Evolutionary conservation across 441 rosid genomes (phyloP).

Genomic region (Melastoma candidum): DNA sequence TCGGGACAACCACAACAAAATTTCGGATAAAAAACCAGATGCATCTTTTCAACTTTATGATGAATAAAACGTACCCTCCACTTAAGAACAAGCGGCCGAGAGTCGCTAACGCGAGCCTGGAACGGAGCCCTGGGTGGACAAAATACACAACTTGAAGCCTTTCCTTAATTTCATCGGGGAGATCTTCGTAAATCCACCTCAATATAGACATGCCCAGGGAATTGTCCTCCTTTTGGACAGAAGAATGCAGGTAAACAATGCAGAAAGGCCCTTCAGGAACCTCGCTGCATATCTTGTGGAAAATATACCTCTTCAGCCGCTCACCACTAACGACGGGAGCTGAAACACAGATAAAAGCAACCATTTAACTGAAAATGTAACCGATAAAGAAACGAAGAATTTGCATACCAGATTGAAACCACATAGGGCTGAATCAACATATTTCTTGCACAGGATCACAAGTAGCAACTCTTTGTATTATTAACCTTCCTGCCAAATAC

Average conservation of each 20-base stretch:
- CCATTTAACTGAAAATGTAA: background rate
- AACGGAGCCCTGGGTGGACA: conserved; percentile 62
- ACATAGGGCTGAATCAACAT: no score
- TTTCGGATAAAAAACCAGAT: no score
- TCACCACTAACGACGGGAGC: conserved; percentile 62
- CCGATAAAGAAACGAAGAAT: no score
- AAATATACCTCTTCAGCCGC: conserved; percentile 47
- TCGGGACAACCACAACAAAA: no score
- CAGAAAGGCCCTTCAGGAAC: conserved; percentile 53
- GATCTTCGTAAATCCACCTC: conserved; percentile 70
- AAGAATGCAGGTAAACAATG: conserved; percentile 55
- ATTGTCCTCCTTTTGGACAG: conserved; percentile 55
- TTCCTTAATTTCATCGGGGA: conserved; percentile 41
- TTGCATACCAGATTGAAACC: no score
- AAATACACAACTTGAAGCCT: conserved; percentile 57
- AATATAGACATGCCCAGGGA: conserved; percentile 57
- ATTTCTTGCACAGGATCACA: no score
- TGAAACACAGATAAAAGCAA: conserved; percentile 14
- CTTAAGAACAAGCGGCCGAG: conserved; percentile 57
- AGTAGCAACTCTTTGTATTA: no score
- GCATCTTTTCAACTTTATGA: no score
- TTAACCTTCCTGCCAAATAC: background rate
- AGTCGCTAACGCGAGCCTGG: conserved; percentile 55
- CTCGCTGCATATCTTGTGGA: conserved; percentile 45
- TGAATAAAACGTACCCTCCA: conserved; percentile 35